phyloP scores from a whole-genome alignment of 2,329 filamentous ascomycete species.

The Tolypocladium inflatum region DNA sequence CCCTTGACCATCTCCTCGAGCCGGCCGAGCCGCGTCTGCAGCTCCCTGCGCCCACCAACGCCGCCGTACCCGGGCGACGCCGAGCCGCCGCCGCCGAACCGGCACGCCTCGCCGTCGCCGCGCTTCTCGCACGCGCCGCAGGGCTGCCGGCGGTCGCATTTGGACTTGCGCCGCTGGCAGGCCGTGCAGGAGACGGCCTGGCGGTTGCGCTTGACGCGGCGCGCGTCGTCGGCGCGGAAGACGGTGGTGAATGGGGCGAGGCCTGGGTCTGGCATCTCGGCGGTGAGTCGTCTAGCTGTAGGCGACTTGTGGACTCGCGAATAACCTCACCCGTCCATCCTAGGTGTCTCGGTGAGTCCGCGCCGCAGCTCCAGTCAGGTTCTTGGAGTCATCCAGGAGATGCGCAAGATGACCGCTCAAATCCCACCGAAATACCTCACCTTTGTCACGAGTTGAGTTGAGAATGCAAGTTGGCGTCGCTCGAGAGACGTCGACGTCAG shows the following conservation, averaged over 20 bases:
- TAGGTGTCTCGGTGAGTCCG: neutral
- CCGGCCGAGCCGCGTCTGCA: constrained; percentile 27
- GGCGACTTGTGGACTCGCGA: neutral
- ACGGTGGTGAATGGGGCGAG: constrained; percentile 18
- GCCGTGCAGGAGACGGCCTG: constrained; percentile 30
- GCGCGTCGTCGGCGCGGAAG: constrained; percentile 25
- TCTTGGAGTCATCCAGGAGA: neutral
- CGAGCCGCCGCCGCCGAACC: constrained; percentile 12
- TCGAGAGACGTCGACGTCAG: neutral
- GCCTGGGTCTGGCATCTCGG: constrained; percentile 13
- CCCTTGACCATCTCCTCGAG: constrained; percentile 31
- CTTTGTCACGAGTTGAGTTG: neutral
- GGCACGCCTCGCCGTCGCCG: constrained; percentile 22
- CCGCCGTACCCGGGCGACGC: neutral
- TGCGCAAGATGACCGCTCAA: too few species aligned
- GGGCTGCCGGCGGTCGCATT: constrained; percentile 30
- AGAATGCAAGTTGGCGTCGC: neutral
- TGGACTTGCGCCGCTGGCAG: constrained; percentile 32
- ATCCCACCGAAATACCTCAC: neutral
- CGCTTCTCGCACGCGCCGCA: constrained; percentile 30
- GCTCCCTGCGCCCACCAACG: constrained; percentile 14
- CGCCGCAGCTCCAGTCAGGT: neutral
- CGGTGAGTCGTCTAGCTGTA: neutral
- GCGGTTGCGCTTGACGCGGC: constrained; percentile 27
- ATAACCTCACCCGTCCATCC: neutral